Conservation (phyloP, 1,284 basidiomycete species). For the Austroboletus rostrupii region DNA sequence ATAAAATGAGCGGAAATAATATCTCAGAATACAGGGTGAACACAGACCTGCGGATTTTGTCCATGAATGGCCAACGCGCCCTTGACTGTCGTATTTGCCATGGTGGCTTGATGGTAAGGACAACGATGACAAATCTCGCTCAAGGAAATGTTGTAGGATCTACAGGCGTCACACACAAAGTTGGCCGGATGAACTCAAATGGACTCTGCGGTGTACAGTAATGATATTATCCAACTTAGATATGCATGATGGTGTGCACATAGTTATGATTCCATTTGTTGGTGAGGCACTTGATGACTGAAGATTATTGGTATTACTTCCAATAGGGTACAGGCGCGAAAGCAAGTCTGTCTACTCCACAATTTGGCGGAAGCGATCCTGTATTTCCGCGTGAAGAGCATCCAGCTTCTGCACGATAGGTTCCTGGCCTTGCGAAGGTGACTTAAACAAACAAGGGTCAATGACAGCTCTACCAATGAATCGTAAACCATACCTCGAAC, state of each 20-base stretch:
- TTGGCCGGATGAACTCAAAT: too few relatives aligned
- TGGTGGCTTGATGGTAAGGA: conserved; percentile 26
- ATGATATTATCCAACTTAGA: too few relatives aligned
- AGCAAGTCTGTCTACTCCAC: conserved; percentile 54
- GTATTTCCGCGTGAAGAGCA: conserved; percentile 75
- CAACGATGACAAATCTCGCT: too few relatives aligned
- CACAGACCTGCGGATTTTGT: conserved; percentile 80
- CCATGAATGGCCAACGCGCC: conserved; percentile 88
- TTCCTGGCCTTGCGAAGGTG: conserved; percentile 82
- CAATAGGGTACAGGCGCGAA: conserved; percentile 19
- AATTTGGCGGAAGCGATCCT: conserved; percentile 85
- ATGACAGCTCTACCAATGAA: conserved; percentile 3
- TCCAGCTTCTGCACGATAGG: conserved; percentile 79
- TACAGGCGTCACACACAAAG: too few relatives aligned
- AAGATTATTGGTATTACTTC: conserved; percentile 19
- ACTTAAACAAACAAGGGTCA: conserved; percentile 42
- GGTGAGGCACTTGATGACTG: background rate
- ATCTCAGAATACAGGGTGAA: conserved; percentile 1
- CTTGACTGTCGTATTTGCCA: conserved; percentile 89
- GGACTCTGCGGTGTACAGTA: too few relatives aligned
- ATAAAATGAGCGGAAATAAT: conserved; percentile 22
- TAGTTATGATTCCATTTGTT: background rate
- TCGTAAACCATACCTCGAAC: conserved; percentile 69
- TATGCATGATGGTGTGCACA: too few relatives aligned
- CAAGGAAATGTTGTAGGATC: conserved; percentile 15